Conservation (phyloP, 2,329 filamentous ascomycete genomes). For the Fusarium nygamai region DNA sequence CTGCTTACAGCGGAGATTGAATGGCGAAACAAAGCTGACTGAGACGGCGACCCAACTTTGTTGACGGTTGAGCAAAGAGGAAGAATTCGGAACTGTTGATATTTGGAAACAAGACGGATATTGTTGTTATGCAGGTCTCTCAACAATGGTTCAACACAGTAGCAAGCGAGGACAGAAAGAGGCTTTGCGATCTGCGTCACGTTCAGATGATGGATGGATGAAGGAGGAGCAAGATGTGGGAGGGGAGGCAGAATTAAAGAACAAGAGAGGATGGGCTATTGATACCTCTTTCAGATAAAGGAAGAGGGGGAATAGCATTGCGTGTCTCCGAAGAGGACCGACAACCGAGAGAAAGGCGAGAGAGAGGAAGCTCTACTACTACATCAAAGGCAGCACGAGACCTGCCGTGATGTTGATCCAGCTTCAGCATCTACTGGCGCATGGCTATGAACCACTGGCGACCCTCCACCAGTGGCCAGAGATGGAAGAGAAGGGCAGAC, state of each 20-base stretch:
- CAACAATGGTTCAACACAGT: constrained; percentile 11
- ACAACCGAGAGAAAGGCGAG: constrained; percentile 31
- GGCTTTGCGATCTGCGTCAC: constrained; percentile 33
- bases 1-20: constrained; percentile 26
- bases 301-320: constrained; percentile 10
- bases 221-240: constrained; percentile 23
- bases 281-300: constrained; percentile 24
- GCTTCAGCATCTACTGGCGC: constrained; percentile 26
- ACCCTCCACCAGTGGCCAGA: constrained; percentile 44
- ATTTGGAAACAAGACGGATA: constrained; percentile 12
- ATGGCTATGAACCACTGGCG: constrained; percentile 44
- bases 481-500: constrained; percentile 22
- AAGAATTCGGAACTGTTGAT: constrained; percentile 18
- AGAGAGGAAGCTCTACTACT: constrained; percentile 10
- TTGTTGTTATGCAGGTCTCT: background rate
- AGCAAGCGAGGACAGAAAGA: constrained; percentile 7
- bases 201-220: constrained; percentile 11
- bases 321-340: constrained; percentile 22
- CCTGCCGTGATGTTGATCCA: constrained; percentile 41
- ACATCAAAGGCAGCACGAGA: constrained; percentile 34
- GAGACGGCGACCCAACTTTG: constrained; percentile 26
- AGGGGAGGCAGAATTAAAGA: constrained; percentile 29
- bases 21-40: constrained; percentile 15
- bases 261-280: constrained; percentile 16
- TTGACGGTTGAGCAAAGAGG: constrained; percentile 17